Evolutionary conservation across 345 rosid genomes (phyloP).

Genomic region (Eucalyptus erythrocorys): DNA sequence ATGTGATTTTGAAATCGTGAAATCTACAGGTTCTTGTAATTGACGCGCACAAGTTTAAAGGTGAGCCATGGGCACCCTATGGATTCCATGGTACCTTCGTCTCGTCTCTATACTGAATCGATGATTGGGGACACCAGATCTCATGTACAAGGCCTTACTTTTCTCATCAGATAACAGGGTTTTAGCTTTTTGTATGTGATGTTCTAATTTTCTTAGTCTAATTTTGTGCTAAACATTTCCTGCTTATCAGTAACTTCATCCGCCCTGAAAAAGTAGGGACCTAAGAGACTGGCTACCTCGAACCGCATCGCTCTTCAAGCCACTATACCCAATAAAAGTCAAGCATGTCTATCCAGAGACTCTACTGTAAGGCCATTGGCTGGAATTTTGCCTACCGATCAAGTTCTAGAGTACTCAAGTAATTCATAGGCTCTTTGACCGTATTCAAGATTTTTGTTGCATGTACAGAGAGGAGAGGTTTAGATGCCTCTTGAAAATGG

Average conservation of each 20-base stretch:
- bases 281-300: neutral
- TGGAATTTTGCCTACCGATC: neutral
- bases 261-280: neutral
- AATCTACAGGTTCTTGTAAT: constrained; percentile 12
- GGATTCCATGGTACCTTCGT: constrained; percentile 26
- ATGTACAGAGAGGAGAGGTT: neutral
- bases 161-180: neutral
- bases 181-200: neutral
- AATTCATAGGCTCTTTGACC: neutral
- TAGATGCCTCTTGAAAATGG: neutral
- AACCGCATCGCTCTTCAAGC: neutral
- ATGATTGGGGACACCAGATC: neutral
- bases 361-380: neutral
- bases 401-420: neutral
- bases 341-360: neutral
- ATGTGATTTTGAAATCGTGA: neutral
- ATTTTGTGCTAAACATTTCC: neutral
- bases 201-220: neutral
- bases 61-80: constrained; percentile 19
- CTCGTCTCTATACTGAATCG: neutral
- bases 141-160: neutral
- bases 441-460: neutral
- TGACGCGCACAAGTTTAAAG: constrained; percentile 11
- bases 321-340: neutral
- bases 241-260: neutral